phyloP scores from a whole-genome alignment of 106 monocot species.

The Dendrobium chrysotoxum region DNA sequence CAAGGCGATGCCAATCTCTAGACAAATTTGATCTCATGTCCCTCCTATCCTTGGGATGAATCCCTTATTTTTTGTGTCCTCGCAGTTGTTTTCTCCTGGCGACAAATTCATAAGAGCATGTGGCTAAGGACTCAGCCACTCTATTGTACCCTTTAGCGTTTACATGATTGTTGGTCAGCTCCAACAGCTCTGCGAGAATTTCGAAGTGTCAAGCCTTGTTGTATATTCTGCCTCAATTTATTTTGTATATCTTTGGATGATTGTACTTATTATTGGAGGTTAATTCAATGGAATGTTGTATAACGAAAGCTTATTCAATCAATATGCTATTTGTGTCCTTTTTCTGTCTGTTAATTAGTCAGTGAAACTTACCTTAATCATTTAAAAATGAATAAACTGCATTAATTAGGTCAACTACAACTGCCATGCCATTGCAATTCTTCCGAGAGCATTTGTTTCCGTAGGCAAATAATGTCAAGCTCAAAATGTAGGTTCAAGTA shows the following conservation, averaged over 20 bases:
- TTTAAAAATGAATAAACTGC: not conserved
- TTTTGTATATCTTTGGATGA: not conserved
- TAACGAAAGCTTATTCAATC: not conserved
- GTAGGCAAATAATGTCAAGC: not conserved
- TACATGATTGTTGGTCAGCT: too few relatives aligned
- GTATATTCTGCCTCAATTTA: not conserved
- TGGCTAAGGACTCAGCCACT: too few relatives aligned
- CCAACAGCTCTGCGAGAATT: not conserved
- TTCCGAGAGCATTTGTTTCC: not conserved
- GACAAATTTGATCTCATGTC: too few relatives aligned
- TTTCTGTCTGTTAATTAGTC: not conserved
- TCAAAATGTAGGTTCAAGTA: conserved; percentile 3
- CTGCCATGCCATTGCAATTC: not conserved
- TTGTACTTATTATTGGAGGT: not conserved
- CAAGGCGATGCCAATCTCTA: too few relatives aligned
- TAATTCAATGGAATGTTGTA: not conserved
- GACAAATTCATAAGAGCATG: too few relatives aligned
- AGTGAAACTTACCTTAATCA: not conserved
- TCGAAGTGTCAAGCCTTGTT: not conserved
- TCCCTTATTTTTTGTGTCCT: too few relatives aligned
- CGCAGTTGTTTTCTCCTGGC: too few relatives aligned
- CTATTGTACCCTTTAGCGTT: too few relatives aligned
- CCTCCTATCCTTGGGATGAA: too few relatives aligned
- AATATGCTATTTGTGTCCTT: not conserved
- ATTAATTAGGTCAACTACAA: not conserved